Base-by-base conservation (phyloP, 2,329 filamentous ascomycete genomes). In the Ophiostoma sp. region DNA sequence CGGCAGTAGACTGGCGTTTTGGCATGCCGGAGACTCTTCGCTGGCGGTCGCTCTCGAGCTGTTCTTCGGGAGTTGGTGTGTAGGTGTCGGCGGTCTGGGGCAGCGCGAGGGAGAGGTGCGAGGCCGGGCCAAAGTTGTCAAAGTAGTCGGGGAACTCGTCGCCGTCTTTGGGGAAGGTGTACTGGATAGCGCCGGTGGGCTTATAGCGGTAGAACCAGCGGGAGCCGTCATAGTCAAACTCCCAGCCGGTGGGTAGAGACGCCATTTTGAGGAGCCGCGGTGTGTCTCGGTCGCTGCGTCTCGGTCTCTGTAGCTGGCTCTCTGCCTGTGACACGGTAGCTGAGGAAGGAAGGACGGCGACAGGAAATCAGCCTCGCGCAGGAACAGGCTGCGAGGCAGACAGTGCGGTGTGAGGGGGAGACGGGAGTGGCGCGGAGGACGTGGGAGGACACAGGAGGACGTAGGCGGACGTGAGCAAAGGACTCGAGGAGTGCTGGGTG, bases 181-280 rank as follows among this genome's bases (percentile, higher is more conserved):
- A 87, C 74, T 87, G 85, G 16, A 82, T 76, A 47, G 82, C 77
- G 9, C 84, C 84, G 8, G 81, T 85, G 38, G 84, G 77, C 71
- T 79, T 82, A 77, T 84, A 86, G 66, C 80, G 80, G 74, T 84
- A 87, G 76, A 86, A 82, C 85, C 85, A 87, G 40, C 85, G 81
- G 14, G 70, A 73, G 67, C 84, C 84, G 71, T 87, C 84, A 72
- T 86, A 86, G 74, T 86, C 85, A 73, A 77, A 80, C 69, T 85
- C 83, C 85, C 85, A 87, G 67, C 82, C 82, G 7, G 79, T 77
- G 2, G 83, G 83, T 44, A 87, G 81, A 65, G 75, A 77, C 4
- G 78, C 70, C 80, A 82, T 80, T 60, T 40, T 52, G n/a, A 47
- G 42, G n/a, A 40, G n/a, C 27, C 42, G 7, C 42, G 42, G 27